phyloP scores from a whole-genome alignment of 768 basidiomycete genomes.

The Antrodiella citrinella region DNA sequence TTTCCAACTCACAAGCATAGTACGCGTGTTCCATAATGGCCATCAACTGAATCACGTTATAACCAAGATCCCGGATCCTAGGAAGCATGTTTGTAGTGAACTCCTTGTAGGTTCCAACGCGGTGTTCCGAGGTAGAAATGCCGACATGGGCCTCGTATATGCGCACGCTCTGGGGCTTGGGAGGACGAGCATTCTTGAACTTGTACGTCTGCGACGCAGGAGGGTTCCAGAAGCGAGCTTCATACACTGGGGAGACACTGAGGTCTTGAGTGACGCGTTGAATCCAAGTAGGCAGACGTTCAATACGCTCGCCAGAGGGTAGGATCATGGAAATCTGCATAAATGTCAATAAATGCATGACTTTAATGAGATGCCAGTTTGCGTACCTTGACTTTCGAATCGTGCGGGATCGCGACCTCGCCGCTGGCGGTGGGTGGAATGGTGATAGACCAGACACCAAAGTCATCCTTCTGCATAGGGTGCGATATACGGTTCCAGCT shows the following conservation, averaged over 20 bases:
- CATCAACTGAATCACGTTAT: conserved; percentile 98
- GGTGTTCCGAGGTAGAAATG: conserved; percentile 80
- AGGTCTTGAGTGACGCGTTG: conserved; percentile 93
- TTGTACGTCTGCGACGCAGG: conserved; percentile 59
- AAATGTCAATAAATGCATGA: background rate
- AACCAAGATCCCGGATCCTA: conserved; percentile 85
- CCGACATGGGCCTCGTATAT: conserved; percentile 99
- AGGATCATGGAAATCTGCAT: conserved; percentile 83
- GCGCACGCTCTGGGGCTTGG: conserved; percentile 54
- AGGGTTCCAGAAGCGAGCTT: conserved; percentile 99
- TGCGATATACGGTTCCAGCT: conserved; percentile 81
- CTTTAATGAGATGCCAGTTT: background rate
- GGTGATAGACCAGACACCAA: conserved; percentile 84
- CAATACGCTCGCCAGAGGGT: conserved; percentile 73
- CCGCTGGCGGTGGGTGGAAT: conserved; percentile 63
- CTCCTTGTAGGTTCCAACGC: conserved; percentile 94
- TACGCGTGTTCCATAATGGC: conserved; percentile 98
- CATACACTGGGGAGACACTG: conserved; percentile 81
- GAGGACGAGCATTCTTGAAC: conserved; percentile 74
- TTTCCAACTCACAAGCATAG: conserved; percentile 71
- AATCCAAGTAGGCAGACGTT: conserved; percentile 93
- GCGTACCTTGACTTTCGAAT: conserved; percentile 87
- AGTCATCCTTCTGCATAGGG: conserved; percentile 77
- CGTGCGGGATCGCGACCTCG: conserved; percentile 81
- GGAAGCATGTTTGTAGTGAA: conserved; percentile 81